A percentile compares a stretch with the other conserved stretches of the same genome.
These are phyloP conservation scores for Rhamnella rubrinervis DNA, from an alignment of 331 rosid genomes.

Conservation along the genomic window DNA sequence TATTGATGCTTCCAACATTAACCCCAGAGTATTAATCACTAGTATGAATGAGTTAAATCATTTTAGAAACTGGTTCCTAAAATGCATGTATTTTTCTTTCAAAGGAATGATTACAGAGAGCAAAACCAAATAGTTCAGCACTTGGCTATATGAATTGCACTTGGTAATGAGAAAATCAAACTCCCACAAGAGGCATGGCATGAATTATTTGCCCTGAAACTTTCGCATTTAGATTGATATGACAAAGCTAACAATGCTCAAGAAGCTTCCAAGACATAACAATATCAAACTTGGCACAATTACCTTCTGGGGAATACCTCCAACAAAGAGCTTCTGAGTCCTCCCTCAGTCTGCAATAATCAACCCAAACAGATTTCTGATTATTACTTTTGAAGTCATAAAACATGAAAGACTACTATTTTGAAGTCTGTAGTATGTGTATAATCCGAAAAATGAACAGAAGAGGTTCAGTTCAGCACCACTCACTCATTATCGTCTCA, in stretches of 20 bases:
- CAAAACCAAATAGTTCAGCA: too few relatives aligned
- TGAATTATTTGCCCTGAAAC: neutral
- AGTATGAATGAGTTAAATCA: too few relatives aligned
- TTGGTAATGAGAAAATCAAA: too few relatives aligned
- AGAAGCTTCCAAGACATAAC: neutral
- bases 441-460: neutral
- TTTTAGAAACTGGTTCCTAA: too few relatives aligned
- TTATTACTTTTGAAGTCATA: neutral
- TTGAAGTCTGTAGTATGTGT: neutral
- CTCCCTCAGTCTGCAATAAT: slow-evolving; percentile 30
- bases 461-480: slow-evolving; percentile 1
- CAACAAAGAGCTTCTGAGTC: slow-evolving; percentile 40
- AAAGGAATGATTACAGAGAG: too few relatives aligned
- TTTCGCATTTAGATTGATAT: neutral
- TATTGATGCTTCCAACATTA: too few relatives aligned
- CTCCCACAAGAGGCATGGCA: neutral
- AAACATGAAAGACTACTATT: neutral
- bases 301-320: slow-evolving; percentile 42
- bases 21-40: too few relatives aligned
- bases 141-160: too few relatives aligned
- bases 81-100: too few relatives aligned
- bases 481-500: slow-evolving; percentile 33
- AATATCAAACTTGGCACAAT: neutral
- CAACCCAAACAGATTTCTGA: neutral
- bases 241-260: neutral